Evolutionary conservation across 78 protist genomes (phyloP), one percentile per base, ranked within the genome.

Genomic region (Dictyostelium intermedium): DNA sequence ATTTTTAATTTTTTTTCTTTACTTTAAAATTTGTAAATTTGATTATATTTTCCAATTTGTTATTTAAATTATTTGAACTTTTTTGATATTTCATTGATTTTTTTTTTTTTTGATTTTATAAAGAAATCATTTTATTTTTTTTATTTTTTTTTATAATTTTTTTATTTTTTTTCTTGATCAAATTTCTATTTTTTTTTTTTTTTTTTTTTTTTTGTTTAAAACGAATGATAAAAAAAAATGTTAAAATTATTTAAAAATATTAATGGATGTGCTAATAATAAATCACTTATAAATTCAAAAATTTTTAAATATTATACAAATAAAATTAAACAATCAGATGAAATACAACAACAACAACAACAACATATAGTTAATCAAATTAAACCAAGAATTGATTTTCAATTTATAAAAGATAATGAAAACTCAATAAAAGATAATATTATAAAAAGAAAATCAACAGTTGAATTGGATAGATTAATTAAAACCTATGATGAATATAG

Each of bases 391-490:
- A 25, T 89, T 14, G 82, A 89, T 43, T 80, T 89, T 70, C 83
- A 80, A 80, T 47, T 69, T 69, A 89, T 89, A 30, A 89, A 80
- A 69, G 94, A 89, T 5, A 89, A 89, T 80, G 23, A 20, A 23
- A 20, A 43, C 32, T 0, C 1, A n/a, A 45, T 89, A 14, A 81
- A 89, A 69, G 82, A 89, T 1, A 89, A 89, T 89, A 84, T 84
- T 2, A 78, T 45, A 9, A 70, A 69, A 32, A 78, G 94, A 81
- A 89, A 89, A 18, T 39, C 82, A 56, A 1, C 41, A 2, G 82
- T 86, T 10, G 85, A 92, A 61, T 16, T 92, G 9, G 32, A 34
- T 20, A 23, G 23, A 20, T 70, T 92, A 9, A 69, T 92, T 1
- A 35, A 18, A 23, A 32, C 13, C 1, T 80, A 92, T 53, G 92